Conservation (phyloP, 2,329 filamentous ascomycete species). For the Fusarium temperatum region DNA sequence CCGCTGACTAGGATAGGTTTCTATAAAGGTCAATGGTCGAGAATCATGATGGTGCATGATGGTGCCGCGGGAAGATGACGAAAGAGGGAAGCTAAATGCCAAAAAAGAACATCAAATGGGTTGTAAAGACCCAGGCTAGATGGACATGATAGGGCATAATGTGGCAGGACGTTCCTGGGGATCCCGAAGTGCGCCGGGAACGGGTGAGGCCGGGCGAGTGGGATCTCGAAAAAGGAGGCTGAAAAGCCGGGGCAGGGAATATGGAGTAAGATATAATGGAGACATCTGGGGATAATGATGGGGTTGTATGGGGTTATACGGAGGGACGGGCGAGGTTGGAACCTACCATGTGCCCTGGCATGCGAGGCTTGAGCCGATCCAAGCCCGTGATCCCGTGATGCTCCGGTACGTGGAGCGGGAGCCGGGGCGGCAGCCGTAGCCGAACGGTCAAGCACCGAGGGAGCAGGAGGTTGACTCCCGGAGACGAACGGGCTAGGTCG, state of each 20-base stretch:
- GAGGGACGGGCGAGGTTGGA: conserved; percentile 22
- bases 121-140: conserved; percentile 8
- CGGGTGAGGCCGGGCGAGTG: conserved; percentile 41
- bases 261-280: conserved; percentile 36
- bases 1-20: conserved; percentile 17
- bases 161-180: conserved; percentile 40
- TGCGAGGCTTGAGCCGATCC: conserved; percentile 39
- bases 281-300: conserved; percentile 18
- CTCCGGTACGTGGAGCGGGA: conserved; percentile 42
- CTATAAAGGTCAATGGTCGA: conserved; percentile 28
- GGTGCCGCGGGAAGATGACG: conserved; percentile 36
- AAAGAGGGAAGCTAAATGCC: conserved; percentile 31
- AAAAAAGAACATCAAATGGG: conserved; percentile 4
- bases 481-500: conserved; percentile 40
- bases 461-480: conserved; percentile 8
- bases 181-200: conserved; percentile 41
- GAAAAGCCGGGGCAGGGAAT: conserved; percentile 38
- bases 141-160: conserved; percentile 18
- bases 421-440: conserved; percentile 38
- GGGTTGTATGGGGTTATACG: conserved; percentile 31
- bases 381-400: conserved; percentile 44
- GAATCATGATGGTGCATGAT: conserved; percentile 38
- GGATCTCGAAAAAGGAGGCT: conserved; percentile 39
- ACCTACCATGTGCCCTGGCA: conserved; percentile 9
- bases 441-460: conserved; percentile 38